Evolutionary conservation across 1,284 basidiomycete genomes (phyloP).

Genomic region (Apiotrichum montevideense): DNA sequence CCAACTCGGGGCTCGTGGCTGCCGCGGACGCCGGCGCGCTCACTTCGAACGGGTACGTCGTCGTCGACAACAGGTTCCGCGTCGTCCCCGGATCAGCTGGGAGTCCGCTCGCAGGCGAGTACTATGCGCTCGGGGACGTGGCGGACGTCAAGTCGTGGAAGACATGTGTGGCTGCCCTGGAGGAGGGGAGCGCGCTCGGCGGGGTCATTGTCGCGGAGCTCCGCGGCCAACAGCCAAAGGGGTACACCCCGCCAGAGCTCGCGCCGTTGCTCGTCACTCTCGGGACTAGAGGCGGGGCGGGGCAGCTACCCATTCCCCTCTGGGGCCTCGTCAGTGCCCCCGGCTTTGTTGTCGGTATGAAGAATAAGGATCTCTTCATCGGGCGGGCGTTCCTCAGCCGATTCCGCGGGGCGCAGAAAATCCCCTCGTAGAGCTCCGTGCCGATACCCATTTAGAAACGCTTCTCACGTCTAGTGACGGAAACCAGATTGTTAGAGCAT

Average conservation of each 20-base stretch:
- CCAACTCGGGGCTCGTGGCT: conserved; percentile 42
- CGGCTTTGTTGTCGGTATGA: conserved; percentile 25
- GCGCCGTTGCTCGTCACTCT: conserved; percentile 30
- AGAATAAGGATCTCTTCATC: conserved; percentile 28
- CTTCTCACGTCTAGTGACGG: too few relatives aligned
- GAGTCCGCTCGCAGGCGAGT: conserved; percentile 25
- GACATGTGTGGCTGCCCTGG: conserved; percentile 24
- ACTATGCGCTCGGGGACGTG: conserved; percentile 45
- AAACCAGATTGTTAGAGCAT: too few relatives aligned
- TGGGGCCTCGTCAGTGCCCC: conserved; percentile 25
- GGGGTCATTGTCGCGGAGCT: conserved; percentile 29
- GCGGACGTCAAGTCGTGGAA: conserved; percentile 32
- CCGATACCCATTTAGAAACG: too few relatives aligned
- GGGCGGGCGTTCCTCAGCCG: conserved; percentile 20
- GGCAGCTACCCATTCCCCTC: conserved; percentile 23
- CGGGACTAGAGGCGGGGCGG: conserved; percentile 26
- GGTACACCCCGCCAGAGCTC: conserved; percentile 24
- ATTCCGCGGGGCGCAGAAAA: conserved; percentile 31
- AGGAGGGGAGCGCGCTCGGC: conserved; percentile 14
- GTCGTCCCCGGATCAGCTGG: conserved; percentile 17
- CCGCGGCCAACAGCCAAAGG: conserved; percentile 24
- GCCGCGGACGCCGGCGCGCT: conserved; percentile 36
- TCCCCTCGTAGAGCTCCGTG: conserved; percentile 1
- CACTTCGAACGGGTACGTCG: conserved; percentile 28
- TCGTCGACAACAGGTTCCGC: conserved; percentile 39